A percentile compares a stretch with the other conserved stretches of the same genome.
Conservation (phyloP, 1,284 basidiomycete genomes). For the Ceratobasidium sp. region DNA sequence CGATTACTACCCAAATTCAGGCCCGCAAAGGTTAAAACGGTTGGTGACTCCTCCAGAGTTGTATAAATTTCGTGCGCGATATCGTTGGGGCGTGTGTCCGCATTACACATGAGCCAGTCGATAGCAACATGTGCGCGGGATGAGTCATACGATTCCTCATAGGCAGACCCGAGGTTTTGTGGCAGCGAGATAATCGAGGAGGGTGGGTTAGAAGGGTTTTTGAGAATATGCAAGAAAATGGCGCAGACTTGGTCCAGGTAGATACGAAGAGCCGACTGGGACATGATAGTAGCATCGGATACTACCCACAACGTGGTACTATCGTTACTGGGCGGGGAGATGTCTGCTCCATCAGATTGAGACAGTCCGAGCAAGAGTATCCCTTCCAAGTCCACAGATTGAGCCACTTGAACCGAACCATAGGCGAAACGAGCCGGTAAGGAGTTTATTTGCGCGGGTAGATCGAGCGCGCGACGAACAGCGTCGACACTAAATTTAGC, state of each 20-base stretch:
- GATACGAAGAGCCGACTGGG: conserved; percentile 27
- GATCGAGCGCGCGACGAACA: conserved; percentile 8
- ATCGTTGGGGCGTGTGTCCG: conserved; percentile 16
- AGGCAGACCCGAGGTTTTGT: conserved; percentile 19
- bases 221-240: neutral
- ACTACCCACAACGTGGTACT: conserved; percentile 10
- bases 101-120: conserved; percentile 34
- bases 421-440: conserved; percentile 25
- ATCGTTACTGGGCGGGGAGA: neutral
- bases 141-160: conserved; percentile 32
- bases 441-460: conserved; percentile 15
- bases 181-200: conserved; percentile 24
- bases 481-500: neutral
- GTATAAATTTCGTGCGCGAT: conserved; percentile 39
- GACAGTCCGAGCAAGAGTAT: conserved; percentile 23
- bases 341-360: neutral
- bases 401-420: neutral
- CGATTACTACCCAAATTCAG: conserved; percentile 61
- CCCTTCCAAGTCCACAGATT: neutral
- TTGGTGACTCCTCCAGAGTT: conserved; percentile 28
- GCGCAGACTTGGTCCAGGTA: conserved; percentile 28
- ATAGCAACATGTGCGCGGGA: conserved; percentile 36
- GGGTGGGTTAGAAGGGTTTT: conserved; percentile 1
- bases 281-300: conserved; percentile 35
- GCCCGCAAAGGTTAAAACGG: conserved; percentile 58